phyloP scores from a whole-genome alignment of 768 basidiomycete species.

The Pluteus cervinus region DNA sequence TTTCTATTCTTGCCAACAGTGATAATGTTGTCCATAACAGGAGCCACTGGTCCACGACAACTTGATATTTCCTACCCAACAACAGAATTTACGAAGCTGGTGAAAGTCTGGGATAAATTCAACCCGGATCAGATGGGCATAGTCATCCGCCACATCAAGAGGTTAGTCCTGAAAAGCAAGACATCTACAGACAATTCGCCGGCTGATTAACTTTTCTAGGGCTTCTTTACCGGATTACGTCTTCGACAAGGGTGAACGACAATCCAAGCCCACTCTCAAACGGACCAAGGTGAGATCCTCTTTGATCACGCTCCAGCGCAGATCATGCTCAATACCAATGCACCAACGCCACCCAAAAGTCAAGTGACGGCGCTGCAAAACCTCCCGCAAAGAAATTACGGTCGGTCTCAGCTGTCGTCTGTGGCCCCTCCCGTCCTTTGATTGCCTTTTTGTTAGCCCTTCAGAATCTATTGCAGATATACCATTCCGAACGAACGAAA shows the following conservation, averaged over 20 bases:
- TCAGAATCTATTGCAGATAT: slow-evolving; percentile 32
- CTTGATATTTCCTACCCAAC: slow-evolving; percentile 98
- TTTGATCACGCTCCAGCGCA: slow-evolving; percentile 5
- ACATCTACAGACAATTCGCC: too few species aligned
- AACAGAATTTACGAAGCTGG: slow-evolving; percentile 88
- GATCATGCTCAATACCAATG: slow-evolving; percentile 12
- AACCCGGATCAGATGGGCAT: slow-evolving; percentile 93
- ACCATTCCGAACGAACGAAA: slow-evolving; percentile 35
- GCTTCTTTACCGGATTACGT: slow-evolving; percentile 76
- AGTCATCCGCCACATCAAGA: slow-evolving; percentile 87
- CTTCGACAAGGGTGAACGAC: slow-evolving; percentile 77
- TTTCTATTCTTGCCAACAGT: slow-evolving; percentile 6
- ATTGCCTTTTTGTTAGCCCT: too few species aligned
- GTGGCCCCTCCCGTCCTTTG: too few species aligned
- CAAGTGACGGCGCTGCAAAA: slow-evolving; percentile 57
- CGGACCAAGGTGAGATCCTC: slow-evolving; percentile 55
- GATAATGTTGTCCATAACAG: slow-evolving; percentile 39
- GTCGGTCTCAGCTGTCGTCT: too few species aligned
- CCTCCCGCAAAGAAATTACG: slow-evolving; percentile 79
- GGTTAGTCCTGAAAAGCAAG: slow-evolving; percentile 39
- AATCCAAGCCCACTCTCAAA: slow-evolving; percentile 63
- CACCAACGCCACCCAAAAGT: slow-evolving; percentile 55
- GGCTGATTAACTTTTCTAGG: slow-evolving; percentile 33
- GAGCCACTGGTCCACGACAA: slow-evolving; percentile 68
- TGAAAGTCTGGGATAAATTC: slow-evolving; percentile 94